A percentile compares a stretch with the other conserved stretches of the same genome.
These are phyloP conservation scores for Hypomontagnella monticulosa DNA, from an alignment of 495 filamentous ascomycete species.

Conservation along the genomic window DNA sequence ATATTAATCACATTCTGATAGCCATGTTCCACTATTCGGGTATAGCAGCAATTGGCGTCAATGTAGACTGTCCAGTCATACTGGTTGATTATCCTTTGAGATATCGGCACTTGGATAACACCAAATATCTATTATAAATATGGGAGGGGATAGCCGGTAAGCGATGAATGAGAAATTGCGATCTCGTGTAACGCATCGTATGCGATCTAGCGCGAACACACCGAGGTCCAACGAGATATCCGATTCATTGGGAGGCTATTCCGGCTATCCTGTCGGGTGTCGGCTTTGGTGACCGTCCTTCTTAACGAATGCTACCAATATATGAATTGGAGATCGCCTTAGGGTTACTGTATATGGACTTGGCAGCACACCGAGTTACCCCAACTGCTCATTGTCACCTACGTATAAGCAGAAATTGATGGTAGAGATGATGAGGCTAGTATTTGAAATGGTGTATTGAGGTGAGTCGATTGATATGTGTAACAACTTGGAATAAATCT, in stretches of 20 bases:
- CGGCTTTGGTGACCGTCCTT: too few relatives aligned
- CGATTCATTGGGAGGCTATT: neutral
- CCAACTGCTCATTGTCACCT: too few relatives aligned
- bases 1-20: constrained; percentile 19
- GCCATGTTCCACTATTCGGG: neutral
- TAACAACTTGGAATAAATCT: neutral
- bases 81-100: neutral
- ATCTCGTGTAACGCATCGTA: neutral
- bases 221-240: neutral
- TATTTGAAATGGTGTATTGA: too few relatives aligned
- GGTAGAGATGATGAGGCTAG: too few relatives aligned
- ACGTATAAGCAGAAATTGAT: too few relatives aligned
- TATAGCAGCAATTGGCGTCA: neutral
- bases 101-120: constrained; percentile 29
- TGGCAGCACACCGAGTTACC: too few relatives aligned
- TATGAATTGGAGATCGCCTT: too few relatives aligned
- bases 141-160: neutral
- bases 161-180: neutral
- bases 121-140: constrained; percentile 2
- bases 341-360: too few relatives aligned
- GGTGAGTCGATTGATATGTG: too few relatives aligned
- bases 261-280: neutral
- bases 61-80: constrained; percentile 9
- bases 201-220: neutral
- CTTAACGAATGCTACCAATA: too few relatives aligned